Conservation (phyloP, 306 rosid genomes). For the Cicer cuneatum region DNA sequence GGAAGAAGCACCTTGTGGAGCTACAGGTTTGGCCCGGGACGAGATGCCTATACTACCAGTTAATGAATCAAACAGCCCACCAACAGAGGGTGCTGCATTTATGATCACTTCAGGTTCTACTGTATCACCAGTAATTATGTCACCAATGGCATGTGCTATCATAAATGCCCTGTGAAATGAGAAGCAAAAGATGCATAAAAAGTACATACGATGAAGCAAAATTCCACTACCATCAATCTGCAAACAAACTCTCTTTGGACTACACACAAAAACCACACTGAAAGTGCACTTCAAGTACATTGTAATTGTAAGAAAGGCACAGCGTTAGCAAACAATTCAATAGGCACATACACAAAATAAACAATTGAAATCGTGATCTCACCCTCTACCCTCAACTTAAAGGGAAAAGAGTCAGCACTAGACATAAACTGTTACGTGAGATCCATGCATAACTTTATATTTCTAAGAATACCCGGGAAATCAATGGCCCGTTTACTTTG, state of each 20-base stretch:
- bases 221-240: conserved; percentile 29
- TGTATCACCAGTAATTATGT: conserved; percentile 71
- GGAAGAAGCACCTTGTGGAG: conserved; percentile 71
- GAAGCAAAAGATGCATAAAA: conserved; percentile 39
- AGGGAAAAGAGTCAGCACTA: conserved; percentile 10
- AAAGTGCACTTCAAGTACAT: conserved; percentile 16
- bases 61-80: conserved; percentile 91
- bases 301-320: conserved; percentile 8
- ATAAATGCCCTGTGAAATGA: conserved; percentile 71
- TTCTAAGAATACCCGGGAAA: too few relatives aligned
- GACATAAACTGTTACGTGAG: too few relatives aligned
- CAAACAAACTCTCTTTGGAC: conserved; percentile 11
- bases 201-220: conserved; percentile 35
- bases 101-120: conserved; percentile 87
- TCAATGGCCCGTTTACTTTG: too few relatives aligned
- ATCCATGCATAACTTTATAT: too few relatives aligned
- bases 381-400: not conserved
- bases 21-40: conserved; percentile 80
- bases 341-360: not conserved
- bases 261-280: conserved; percentile 4
- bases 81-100: conserved; percentile 82
- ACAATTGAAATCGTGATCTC: not conserved
- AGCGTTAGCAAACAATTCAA: not conserved
- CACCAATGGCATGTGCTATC: conserved; percentile 93
- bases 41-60: conserved; percentile 95